Percentiles rank a stretch among this genome's conserved stretches.
Conservation (phyloP, 2,329 filamentous ascomycete species). For the Aspergillus ibericus region DNA sequence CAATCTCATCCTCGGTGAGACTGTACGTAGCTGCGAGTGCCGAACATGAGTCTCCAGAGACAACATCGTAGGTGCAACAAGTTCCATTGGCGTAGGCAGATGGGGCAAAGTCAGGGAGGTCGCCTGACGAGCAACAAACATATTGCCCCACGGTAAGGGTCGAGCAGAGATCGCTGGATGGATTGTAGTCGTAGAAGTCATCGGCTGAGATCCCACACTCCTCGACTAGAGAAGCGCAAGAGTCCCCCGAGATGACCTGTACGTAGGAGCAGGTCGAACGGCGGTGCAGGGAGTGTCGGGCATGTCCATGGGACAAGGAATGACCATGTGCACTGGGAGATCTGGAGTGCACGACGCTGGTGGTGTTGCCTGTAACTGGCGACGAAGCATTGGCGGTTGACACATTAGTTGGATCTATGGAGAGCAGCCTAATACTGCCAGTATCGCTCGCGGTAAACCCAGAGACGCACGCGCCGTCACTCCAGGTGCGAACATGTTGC, state of each 20-base stretch:
- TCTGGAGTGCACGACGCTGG: neutral
- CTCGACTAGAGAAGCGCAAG: conserved; percentile 38
- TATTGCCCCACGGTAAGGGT: conserved; percentile 24
- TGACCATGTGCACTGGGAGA: neutral
- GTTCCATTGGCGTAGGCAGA: conserved; percentile 37
- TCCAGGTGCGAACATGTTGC: neutral
- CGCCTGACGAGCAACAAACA: conserved; percentile 20
- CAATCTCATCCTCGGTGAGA: neutral
- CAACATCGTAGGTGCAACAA: conserved; percentile 38
- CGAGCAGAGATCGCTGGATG: conserved; percentile 22
- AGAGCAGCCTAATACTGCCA: neutral
- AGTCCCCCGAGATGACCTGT: conserved; percentile 37
- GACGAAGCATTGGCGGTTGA: no score
- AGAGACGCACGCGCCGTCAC: neutral
- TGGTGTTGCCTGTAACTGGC: neutral
- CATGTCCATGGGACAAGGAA: neutral
- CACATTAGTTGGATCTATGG: no score
- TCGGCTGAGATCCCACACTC: conserved; percentile 40
- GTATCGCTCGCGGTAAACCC: neutral
- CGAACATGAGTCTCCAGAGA: conserved; percentile 33
- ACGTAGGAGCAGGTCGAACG: neutral
- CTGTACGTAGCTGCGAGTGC: conserved; percentile 13
- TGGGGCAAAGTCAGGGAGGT: conserved; percentile 27
- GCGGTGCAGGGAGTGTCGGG: neutral
- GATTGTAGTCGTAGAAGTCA: conserved; percentile 45